Conservation (phyloP, 1,139 yeast genomes). For the Geotrichum phurueaensis region DNA sequence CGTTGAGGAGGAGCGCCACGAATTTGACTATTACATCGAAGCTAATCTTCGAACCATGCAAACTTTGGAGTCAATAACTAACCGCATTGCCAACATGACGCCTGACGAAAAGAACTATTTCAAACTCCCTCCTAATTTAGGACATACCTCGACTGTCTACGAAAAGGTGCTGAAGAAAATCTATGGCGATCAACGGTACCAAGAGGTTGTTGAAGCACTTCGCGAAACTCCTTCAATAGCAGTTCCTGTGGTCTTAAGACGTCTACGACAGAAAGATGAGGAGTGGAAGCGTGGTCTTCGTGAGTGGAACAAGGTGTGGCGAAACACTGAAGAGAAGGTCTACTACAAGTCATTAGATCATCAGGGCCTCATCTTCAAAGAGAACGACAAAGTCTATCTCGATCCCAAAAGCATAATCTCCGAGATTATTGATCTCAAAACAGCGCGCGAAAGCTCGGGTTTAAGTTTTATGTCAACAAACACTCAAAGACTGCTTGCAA, state of each 20-base stretch:
- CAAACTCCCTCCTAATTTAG: constrained; percentile 87
- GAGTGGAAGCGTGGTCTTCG: constrained; percentile 98
- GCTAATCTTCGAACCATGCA: constrained; percentile 92
- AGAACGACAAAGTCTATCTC: constrained; percentile 81
- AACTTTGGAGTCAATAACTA: constrained; percentile 90
- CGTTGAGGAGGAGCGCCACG: constrained; percentile 96
- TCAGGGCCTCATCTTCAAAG: constrained; percentile 90
- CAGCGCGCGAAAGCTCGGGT: constrained; percentile 76
- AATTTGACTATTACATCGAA: constrained; percentile 92
- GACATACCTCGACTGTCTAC: constrained; percentile 83
- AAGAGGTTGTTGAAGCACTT: constrained; percentile 90
- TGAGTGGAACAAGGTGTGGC: constrained; percentile 99
- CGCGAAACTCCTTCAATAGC: constrained; percentile 94
- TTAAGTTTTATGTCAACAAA: constrained; percentile 81
- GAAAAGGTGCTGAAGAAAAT: constrained; percentile 88
- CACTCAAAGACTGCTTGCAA: constrained; percentile 76
- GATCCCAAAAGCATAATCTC: constrained; percentile 46
- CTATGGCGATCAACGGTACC: constrained; percentile 90
- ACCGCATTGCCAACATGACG: constrained; percentile 88
- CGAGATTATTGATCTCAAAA: constrained; percentile 86
- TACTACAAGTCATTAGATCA: constrained; percentile 92
- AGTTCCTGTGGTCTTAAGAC: constrained; percentile 83
- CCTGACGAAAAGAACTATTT: constrained; percentile 80
- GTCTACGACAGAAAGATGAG: constrained; percentile 95
- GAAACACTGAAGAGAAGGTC: constrained; percentile 94